Evolutionary conservation across 2,329 filamentous ascomycete species (phyloP), one percentile per base, ranked within the genome.

Genomic region (Alternaria ventricosa): DNA sequence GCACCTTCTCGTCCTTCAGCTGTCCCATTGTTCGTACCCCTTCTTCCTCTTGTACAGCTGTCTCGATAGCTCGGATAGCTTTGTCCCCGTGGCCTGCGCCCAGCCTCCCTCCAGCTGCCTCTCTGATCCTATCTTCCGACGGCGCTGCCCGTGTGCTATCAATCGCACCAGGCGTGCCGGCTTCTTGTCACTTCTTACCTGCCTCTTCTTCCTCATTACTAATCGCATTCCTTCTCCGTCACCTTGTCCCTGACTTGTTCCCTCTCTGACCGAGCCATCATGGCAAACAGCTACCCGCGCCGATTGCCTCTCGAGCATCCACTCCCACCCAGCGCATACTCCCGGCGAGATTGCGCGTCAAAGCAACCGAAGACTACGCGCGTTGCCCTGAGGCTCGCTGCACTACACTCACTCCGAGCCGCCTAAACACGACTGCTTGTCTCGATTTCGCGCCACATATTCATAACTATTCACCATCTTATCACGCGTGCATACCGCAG

Each of bases 271-370:
- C 74, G 75, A 74, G 77, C 75, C 78, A 71, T 77, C 68, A 75
- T 79, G 79, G 80, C 79, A 81, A 81, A 81, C 78, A 81, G 79
- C 77, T 78, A 69, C 69, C 61, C 63, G 58, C 55, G 58, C 58
- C 74, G 66, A 75, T 77, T 77, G 75, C 71, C 71, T 65, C 41
- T 67, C 71, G 66, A 69, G 70, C 67, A 57, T 66, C 71, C 63
- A 67, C 68, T 63, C 45, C 63, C 62, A 63, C 63, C 63, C 67
- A 61, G 66, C 65, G 68, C 69, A 57, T 69, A 72, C 70, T 71
- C 68, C 69, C 56, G 66, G 70, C 71, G 67, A 70, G 64, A 64
- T 70, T 68, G 69, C 66, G 63, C 61, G 54, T 63, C 45, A 43
- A 20, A 66, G 53, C 60, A 67, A 71, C 60, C 71, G 59, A 59